A percentile compares a stretch with the other conserved stretches of the same genome.
Conservation (phyloP, 2,329 filamentous ascomycete genomes). For the Alternaria panax region DNA sequence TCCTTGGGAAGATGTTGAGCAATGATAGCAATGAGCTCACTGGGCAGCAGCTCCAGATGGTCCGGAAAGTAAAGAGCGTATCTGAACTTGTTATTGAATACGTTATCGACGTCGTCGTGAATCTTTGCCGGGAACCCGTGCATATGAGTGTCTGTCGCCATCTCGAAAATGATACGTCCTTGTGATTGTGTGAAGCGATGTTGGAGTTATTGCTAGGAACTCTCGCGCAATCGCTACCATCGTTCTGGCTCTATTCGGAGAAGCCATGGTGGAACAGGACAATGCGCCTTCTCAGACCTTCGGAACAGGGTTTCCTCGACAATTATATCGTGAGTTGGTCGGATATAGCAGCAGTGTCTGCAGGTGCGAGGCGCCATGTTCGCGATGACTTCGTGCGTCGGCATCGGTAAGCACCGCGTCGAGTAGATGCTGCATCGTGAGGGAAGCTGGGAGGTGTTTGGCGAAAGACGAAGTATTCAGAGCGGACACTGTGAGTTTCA, state of each 20-base stretch:
- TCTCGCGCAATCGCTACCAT: slow-evolving; percentile 4
- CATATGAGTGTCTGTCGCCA: neutral
- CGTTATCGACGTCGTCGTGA: neutral
- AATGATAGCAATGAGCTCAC: slow-evolving; percentile 9
- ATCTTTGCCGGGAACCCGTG: neutral
- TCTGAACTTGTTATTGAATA: neutral
- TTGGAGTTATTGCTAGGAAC: neutral
- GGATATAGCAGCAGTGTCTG: neutral
- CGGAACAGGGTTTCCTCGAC: neutral
- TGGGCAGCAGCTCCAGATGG: slow-evolving; percentile 4
- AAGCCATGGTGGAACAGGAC: neutral
- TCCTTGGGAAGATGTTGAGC: neutral
- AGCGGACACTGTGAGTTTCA: neutral
- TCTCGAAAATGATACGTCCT: neutral
- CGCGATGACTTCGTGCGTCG: neutral
- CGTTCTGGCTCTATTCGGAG: slow-evolving; percentile 9
- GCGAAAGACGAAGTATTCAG: neutral
- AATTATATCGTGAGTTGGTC: neutral
- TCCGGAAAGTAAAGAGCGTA: too few relatives aligned
- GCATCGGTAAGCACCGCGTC: neutral
- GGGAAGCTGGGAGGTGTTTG: neutral
- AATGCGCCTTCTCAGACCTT: too few relatives aligned
- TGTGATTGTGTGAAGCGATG: neutral
- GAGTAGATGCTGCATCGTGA: neutral
- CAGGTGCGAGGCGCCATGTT: neutral